A percentile compares a stretch with the other conserved stretches of the same genome.
Evolutionary conservation across 2,329 filamentous ascomycete species (phyloP).

Genomic region (Talaromyces sp.): DNA sequence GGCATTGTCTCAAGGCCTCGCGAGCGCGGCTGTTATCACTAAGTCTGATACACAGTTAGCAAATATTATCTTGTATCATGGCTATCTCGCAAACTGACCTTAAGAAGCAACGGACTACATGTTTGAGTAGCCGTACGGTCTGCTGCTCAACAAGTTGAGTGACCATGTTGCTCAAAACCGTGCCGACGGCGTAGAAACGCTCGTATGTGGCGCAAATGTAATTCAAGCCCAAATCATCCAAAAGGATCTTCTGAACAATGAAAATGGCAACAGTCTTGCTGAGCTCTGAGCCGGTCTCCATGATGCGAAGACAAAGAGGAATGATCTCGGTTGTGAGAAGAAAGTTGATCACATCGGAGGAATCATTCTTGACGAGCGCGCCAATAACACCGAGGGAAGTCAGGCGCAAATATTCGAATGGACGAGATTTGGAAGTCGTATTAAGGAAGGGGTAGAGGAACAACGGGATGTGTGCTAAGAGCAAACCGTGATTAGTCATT

Average conservation of each 20-base stretch:
- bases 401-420: conserved; percentile 94
- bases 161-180: conserved; percentile 98
- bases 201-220: conserved; percentile 99
- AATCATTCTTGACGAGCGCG: conserved; percentile 97
- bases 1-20: conserved; percentile 90
- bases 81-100: conserved; percentile 56
- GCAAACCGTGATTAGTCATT: neutral
- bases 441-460: conserved; percentile 98
- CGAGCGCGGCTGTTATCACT: conserved; percentile 95
- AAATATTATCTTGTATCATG: neutral
- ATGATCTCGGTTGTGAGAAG: conserved; percentile 98
- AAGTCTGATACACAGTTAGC: conserved; percentile 54
- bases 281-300: conserved; percentile 97
- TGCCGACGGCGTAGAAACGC: conserved; percentile 95
- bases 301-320: conserved; percentile 92
- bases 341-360: conserved; percentile 97
- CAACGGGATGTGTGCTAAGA: conserved; percentile 85
- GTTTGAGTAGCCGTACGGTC: conserved; percentile 91
- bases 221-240: conserved; percentile 93
- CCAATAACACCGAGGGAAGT: conserved; percentile 96
- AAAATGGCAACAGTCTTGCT: conserved; percentile 99
- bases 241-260: conserved; percentile 97
- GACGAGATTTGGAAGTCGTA: conserved; percentile 95
- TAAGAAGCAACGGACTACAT: conserved; percentile 95
- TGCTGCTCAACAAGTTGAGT: conserved; percentile 96